Conservation (phyloP, 2,329 filamentous ascomycete species). For the Ploettnerulaceae sp. region DNA sequence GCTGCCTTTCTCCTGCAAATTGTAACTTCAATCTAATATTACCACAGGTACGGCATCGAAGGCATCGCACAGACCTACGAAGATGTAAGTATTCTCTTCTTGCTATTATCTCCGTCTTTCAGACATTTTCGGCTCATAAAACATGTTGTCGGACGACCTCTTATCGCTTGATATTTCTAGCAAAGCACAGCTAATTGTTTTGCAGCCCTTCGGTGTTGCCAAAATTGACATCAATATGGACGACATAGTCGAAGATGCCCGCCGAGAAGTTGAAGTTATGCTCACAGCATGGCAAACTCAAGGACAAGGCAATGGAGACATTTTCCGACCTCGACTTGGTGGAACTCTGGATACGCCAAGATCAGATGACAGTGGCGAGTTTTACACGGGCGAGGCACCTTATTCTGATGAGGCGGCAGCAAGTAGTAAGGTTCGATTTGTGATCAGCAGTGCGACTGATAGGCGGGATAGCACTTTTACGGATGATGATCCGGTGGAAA, state of each 20-base stretch:
- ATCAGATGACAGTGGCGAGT: slow-evolving; percentile 17
- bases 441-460: slow-evolving; percentile 12
- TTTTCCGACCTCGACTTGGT: slow-evolving; percentile 24
- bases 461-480: slow-evolving; percentile 11
- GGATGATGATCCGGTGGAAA: slow-evolving; percentile 18
- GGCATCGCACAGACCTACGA: slow-evolving; percentile 50
- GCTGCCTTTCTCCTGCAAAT: neutral
- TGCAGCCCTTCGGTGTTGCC: slow-evolving; percentile 62
- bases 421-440: slow-evolving; percentile 19
- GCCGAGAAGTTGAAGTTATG: slow-evolving; percentile 52
- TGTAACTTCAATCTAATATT: neutral
- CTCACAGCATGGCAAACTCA: slow-evolving; percentile 50
- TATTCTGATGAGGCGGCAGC: slow-evolving; percentile 1
- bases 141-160: too few relatives aligned
- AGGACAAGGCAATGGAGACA: slow-evolving; percentile 21
- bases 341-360: slow-evolving; percentile 11
- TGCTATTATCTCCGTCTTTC: too few relatives aligned
- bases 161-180: too few relatives aligned
- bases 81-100: too few relatives aligned
- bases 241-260: slow-evolving; percentile 56
- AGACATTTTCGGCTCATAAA: too few relatives aligned
- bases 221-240: slow-evolving; percentile 66
- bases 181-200: too few relatives aligned
- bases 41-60: slow-evolving; percentile 51
- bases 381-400: neutral